Conservation (phyloP, 2,329 filamentous ascomycete species). For the Capronia americana region DNA sequence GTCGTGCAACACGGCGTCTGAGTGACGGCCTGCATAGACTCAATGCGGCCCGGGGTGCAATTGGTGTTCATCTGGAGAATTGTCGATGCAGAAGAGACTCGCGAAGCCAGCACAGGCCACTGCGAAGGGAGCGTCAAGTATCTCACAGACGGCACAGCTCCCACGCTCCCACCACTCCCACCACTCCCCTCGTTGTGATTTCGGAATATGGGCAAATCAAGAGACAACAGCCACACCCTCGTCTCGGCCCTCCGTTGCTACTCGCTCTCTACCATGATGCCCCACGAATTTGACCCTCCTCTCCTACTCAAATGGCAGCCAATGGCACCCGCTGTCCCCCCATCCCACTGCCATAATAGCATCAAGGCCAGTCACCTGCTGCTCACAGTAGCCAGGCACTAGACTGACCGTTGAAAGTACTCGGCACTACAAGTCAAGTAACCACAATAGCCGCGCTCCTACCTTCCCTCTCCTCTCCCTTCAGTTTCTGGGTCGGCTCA, state of each 20-base stretch:
- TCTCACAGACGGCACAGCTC: slow-evolving; percentile 1
- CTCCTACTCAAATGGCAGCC: slow-evolving; percentile 10
- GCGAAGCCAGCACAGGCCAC: background rate
- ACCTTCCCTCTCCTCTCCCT: slow-evolving; percentile 23
- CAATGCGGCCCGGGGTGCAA: slow-evolving; percentile 7
- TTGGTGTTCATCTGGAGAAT: background rate
- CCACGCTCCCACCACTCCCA: background rate
- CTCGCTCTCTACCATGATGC: slow-evolving; percentile 18
- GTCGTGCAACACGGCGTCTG: slow-evolving; percentile 4
- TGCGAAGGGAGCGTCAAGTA: background rate
- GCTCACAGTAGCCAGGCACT: slow-evolving; percentile 29
- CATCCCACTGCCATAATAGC: slow-evolving; percentile 9
- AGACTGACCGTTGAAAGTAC: slow-evolving; percentile 18
- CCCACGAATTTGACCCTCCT: slow-evolving; percentile 24
- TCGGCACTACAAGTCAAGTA: slow-evolving; percentile 4
- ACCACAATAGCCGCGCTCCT: slow-evolving; percentile 31
- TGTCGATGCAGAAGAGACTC: background rate
- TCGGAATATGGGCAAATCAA: slow-evolving; percentile 16
- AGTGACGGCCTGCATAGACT: slow-evolving; percentile 6
- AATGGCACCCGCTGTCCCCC: slow-evolving; percentile 12
- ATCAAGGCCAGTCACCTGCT: slow-evolving; percentile 19
- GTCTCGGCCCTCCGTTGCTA: slow-evolving; percentile 3
- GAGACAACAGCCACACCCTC: slow-evolving; percentile 14
- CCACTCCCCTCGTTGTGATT: background rate
- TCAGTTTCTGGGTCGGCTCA: slow-evolving; percentile 3